Evolutionary conservation across 2,329 filamentous ascomycete species (phyloP), one percentile per base, ranked within the genome.

Genomic region (Decorospora gaudefroyi): DNA sequence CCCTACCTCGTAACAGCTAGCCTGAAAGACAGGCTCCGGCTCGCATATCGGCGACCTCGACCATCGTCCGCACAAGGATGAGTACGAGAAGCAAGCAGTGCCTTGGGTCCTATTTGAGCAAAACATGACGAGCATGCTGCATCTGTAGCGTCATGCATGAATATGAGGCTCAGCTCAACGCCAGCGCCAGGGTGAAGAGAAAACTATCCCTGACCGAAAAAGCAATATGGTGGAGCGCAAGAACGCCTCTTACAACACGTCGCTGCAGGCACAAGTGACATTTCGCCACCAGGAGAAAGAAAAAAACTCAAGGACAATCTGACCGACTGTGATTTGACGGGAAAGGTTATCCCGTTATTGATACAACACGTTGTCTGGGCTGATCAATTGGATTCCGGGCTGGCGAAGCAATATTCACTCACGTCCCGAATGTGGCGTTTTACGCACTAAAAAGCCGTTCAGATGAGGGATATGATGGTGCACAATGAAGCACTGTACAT

Each of bases 81-180:
- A 16, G 11, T n/a, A n/a, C 11, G 29, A 16, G 6, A 7, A 19
- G n/a, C n/a, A 4, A 27, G n/a, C n/a, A n/a, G n/a, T n/a, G n/a
- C n/a, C n/a, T n/a, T n/a, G n/a, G n/a, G n/a, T n/a, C 22, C n/a
- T 40, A 27, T 21, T 29, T 27, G 23, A 28, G 8, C 34, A 32
- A 16, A 30, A 31, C 31, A 42, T 42, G 40, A 30, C 40, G 15
- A 23, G 13, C 32, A 27, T 29, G 15, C 26, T n/a, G 26, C 26
- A 23, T 42, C 4, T n/a, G 19, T 28, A 39, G 38, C 38, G 39
- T 37, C 45, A 35, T 38, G 35, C 41, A 49, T 43, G 25, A 49
- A 31, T 25, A 42, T 53, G 54, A 51, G 50, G 51, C 50, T 57
- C 50, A 43, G 42, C 40, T 57, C 50, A 43, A 41, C 40, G 39